Conservation (phyloP, 2,329 filamentous ascomycete genomes). For the Phyllosticta capitalensis region DNA sequence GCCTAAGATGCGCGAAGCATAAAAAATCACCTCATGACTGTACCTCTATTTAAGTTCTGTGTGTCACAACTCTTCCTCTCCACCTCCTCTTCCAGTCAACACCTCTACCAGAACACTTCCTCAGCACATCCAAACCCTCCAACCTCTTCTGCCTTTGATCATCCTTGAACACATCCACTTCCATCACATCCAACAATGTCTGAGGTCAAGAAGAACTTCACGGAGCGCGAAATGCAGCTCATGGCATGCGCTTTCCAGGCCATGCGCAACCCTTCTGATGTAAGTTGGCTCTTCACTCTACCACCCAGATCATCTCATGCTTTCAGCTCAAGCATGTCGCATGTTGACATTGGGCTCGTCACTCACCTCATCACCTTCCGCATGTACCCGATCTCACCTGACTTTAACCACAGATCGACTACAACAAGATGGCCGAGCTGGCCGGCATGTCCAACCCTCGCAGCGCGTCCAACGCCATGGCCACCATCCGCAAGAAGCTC, state of each 20-base stretch:
- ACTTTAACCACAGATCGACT: constrained; percentile 23
- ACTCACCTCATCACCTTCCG: neutral
- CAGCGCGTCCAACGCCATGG: constrained; percentile 30
- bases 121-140: neutral
- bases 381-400: neutral
- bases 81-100: neutral
- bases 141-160: too few relatives aligned
- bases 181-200: neutral
- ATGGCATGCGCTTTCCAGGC: constrained; percentile 12
- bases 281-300: neutral
- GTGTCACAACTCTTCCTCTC: neutral
- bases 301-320: neutral
- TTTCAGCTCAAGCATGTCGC: neutral
- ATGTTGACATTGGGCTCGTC: neutral
- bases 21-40: neutral
- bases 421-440: constrained; percentile 25
- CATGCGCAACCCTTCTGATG: constrained; percentile 5
- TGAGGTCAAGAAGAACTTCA: neutral
- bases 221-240: constrained; percentile 8
- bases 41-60: neutral
- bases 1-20: neutral
- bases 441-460: constrained; percentile 28
- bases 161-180: neutral
- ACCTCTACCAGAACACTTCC: neutral
- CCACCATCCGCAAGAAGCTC: constrained; percentile 26